Conservation (phyloP, 2,329 filamentous ascomycete genomes). For the Colletotrichum tanaceti region DNA sequence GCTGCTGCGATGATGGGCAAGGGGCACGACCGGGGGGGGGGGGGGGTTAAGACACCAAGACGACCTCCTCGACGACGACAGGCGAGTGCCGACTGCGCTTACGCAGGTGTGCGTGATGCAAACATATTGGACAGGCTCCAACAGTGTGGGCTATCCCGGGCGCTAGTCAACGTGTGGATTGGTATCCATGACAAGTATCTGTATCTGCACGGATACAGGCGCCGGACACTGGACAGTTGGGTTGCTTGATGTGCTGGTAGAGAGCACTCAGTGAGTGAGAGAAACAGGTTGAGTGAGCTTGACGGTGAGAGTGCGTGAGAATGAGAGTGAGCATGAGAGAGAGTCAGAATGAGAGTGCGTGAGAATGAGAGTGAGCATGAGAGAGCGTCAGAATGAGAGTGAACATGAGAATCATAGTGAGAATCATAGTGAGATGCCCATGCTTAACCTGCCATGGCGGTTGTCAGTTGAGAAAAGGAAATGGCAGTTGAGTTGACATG, state of each 20-base stretch:
- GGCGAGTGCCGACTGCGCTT: slow-evolving; percentile 33
- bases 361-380: too few species aligned
- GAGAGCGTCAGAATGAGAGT: too few species aligned
- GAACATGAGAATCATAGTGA: too few species aligned
- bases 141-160: background rate
- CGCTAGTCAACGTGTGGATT: background rate
- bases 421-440: background rate
- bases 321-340: too few species aligned
- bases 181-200: background rate
- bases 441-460: slow-evolving; percentile 7
- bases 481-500: slow-evolving; percentile 27
- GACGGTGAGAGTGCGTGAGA: too few species aligned
- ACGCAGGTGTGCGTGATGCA: slow-evolving; percentile 16
- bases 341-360: too few species aligned
- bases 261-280: too few species aligned
- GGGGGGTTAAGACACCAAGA: background rate
- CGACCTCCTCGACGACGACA: background rate
- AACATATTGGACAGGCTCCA: slow-evolving; percentile 1
- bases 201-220: too few species aligned
- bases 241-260: too few species aligned
- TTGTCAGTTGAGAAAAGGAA: slow-evolving; percentile 18
- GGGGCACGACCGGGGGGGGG: background rate
- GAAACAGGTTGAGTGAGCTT: too few species aligned
- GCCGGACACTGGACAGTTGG: too few species aligned
- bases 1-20: slow-evolving; percentile 6